These are phyloP conservation scores for Ceratocystis eucalypticola DNA, from an alignment of 2,329 filamentous ascomycete species.

Conservation along the genomic window DNA sequence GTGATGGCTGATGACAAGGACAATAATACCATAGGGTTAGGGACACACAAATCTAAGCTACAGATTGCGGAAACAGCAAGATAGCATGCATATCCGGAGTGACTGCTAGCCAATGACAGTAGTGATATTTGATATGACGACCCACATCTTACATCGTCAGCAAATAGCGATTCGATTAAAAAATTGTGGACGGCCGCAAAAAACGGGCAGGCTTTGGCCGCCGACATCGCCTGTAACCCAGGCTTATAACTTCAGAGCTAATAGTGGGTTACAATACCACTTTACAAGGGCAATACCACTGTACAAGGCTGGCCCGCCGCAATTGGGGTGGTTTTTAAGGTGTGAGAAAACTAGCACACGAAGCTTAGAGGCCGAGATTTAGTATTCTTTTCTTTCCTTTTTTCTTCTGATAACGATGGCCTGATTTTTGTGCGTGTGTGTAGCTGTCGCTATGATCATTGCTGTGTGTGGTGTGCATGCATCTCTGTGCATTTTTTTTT, in stretches of 20 bases:
- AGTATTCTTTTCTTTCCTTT: not conserved
- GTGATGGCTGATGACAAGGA: not conserved
- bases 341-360: not conserved
- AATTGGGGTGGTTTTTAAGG: no score
- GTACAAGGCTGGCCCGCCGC: no score
- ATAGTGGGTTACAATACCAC: not conserved
- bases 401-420: not conserved
- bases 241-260: not conserved
- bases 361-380: not conserved
- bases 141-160: not conserved
- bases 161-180: not conserved
- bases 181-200: no score
- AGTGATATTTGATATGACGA: conserved; percentile 14
- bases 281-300: no score
- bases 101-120: conserved; percentile 8
- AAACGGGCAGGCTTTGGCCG: not conserved
- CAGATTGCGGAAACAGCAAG: not conserved
- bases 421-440: not conserved
- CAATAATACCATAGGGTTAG: not conserved
- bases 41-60: not conserved
- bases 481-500: conserved; percentile 22
- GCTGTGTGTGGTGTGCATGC: not conserved
- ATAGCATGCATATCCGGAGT: not conserved
- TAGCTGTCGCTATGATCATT: no score
- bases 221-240: conserved; percentile 10